Evolutionary conservation across 2,329 filamentous ascomycete genomes (phyloP).

Genomic region (Aureobasidium sp.): DNA sequence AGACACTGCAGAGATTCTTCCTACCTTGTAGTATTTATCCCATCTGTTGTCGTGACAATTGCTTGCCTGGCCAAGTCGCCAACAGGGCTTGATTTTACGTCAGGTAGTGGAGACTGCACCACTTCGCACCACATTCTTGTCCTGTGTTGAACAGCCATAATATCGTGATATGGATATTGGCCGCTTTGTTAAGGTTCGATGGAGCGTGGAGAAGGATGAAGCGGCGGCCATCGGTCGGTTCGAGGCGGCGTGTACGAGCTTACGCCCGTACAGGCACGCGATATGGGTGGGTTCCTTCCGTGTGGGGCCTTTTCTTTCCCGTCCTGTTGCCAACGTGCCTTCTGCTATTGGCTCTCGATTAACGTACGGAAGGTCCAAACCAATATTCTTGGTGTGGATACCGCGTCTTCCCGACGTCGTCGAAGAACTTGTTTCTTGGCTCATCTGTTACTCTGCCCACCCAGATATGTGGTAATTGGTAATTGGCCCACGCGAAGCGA

Average conservation of each 20-base stretch:
- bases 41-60: background rate
- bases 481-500: too few relatives aligned
- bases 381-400: background rate
- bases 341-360: background rate
- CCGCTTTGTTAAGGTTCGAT: background rate
- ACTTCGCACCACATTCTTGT: background rate
- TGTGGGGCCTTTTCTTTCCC: background rate
- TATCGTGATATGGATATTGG: background rate
- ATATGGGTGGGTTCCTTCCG: background rate
- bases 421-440: too few relatives aligned
- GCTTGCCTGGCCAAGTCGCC: background rate
- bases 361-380: background rate
- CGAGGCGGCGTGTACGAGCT: background rate
- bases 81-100: background rate
- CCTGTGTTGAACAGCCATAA: background rate
- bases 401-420: background rate
- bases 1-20: background rate
- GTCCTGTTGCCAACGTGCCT: background rate
- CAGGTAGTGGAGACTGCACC: background rate
- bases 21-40: background rate
- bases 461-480: too few relatives aligned
- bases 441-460: too few relatives aligned
- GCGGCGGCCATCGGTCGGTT: background rate
- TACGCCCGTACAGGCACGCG: background rate
- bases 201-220: background rate